Evolutionary conservation across 768 basidiomycete species (phyloP), one percentile per base, ranked within the genome.

Genomic region (Amanita phalloides): DNA sequence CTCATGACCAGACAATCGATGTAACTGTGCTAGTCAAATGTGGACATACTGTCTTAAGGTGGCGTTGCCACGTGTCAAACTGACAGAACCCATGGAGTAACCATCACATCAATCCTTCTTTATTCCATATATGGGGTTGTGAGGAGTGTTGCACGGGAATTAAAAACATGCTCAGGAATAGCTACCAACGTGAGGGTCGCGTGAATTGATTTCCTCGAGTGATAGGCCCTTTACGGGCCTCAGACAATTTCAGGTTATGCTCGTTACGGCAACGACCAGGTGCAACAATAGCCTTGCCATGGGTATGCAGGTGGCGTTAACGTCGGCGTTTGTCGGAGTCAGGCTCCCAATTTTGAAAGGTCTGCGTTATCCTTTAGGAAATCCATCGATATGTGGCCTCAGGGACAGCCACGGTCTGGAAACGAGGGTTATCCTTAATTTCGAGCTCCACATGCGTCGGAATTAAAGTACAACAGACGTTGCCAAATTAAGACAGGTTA

Each of bases 251-350:
- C 20, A 43, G 42, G 25, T 44, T 44, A 43, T 36, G 42, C 42
- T 51, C 21, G 33, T 51, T 51, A 51, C 49, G 49, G 49, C 49
- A 51, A 42, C 35, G 42, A 44, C 49, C 9, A 17, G 41, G 3
- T 51, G 41, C 37, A 43, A 43, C n/a, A 11, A 52, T 21, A n/a
- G 25, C 9, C 28, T 51, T 51, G 20, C 20, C 43, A 33, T 51
- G 50, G 43, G 35, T 48, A 35, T 33, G 17, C 20, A 41, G 21
- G 39, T 49, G 46, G 46, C 47, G 42, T 48, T 35, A 43, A 21
- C 38, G 32, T 25, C 53, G 53, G 45, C 36, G 38, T 46, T 46
- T 46, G 52, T 53, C 48, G 42, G 39, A 41, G 39, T 11, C n/a
- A 36, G 33, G 17, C 14, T 35, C 32, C 36, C 30, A 11, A 11